Evolutionary conservation across 2,329 filamentous ascomycete species (phyloP).

Genomic region (Canariomyces notabilis): DNA sequence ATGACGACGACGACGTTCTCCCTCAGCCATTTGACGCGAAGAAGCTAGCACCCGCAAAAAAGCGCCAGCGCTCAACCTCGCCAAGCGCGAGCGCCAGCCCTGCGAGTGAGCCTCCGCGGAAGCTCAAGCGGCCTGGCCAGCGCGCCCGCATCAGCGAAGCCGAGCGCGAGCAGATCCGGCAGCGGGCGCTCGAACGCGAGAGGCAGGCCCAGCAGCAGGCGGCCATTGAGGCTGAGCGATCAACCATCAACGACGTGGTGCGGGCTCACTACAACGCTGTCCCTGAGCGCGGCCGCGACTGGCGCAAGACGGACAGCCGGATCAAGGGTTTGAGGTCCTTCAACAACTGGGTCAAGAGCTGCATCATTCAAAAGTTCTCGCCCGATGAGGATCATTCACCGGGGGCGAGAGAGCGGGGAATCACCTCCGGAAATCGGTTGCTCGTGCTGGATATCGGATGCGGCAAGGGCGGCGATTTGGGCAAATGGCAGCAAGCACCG

Average conservation of each 20-base stretch:
- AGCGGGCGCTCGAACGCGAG: conserved; percentile 52
- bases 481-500: conserved; percentile 95
- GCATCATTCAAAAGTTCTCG: conserved; percentile 93
- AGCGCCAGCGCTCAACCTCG: conserved; percentile 51
- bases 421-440: conserved; percentile 53
- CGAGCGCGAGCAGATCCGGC: conserved; percentile 63
- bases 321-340: conserved; percentile 93
- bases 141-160: conserved; percentile 61
- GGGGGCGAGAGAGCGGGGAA: conserved; percentile 50
- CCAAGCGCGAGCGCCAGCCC: conserved; percentile 23
- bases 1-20: conserved; percentile 38
- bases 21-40: conserved; percentile 59
- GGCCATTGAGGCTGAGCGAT: conserved; percentile 38
- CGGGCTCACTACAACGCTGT: conserved; percentile 94
- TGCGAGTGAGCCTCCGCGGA: conserved; percentile 48
- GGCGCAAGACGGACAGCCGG: conserved; percentile 87
- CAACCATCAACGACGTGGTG: conserved; percentile 78
- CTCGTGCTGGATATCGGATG: conserved; percentile 91
- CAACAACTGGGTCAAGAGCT: conserved; percentile 99
- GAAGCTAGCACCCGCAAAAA: conserved; percentile 53
- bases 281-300: conserved; percentile 86
- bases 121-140: conserved; percentile 63
- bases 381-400: conserved; percentile 69
- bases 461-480: conserved; percentile 91
- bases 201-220: conserved; percentile 35